These are phyloP conservation scores for Rhizoclosmatium sp. DNA, from an alignment of 192 early-diverging fungal species.

Conservation along the genomic window DNA sequence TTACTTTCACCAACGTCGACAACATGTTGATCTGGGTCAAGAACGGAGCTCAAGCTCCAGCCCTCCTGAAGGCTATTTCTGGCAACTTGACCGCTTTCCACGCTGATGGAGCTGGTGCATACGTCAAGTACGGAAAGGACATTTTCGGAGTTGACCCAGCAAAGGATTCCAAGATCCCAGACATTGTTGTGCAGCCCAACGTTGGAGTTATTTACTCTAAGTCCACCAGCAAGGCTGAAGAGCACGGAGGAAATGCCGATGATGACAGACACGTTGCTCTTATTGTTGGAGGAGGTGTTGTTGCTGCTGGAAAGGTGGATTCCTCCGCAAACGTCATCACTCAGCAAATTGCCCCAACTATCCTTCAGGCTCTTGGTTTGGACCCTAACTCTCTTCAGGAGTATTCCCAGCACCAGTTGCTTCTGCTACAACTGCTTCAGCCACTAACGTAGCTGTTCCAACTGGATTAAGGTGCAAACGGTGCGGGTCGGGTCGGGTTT, in stretches of 20 bases:
- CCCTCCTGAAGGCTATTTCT: neutral
- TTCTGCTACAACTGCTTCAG: no score
- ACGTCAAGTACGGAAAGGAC: constrained; percentile 15
- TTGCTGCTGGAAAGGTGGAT: neutral
- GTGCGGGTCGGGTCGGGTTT: no score
- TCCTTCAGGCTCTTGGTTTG: neutral
- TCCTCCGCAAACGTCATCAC: neutral
- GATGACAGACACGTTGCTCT: constrained; percentile 27
- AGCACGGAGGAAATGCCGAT: constrained; percentile 26
- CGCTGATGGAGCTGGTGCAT: neutral
- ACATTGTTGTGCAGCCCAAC: constrained; percentile 27
- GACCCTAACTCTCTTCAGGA: neutral
- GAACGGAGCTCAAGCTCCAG: neutral
- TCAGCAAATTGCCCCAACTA: neutral
- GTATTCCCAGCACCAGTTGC: neutral
- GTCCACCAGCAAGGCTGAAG: constrained; percentile 11
- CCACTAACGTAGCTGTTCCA: no score
- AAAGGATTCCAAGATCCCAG: constrained; percentile 11
- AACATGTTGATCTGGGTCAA: constrained; percentile 20
- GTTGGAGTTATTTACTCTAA: constrained; percentile 24
- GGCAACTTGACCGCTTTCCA: neutral
- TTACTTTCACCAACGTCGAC: constrained; percentile 17
- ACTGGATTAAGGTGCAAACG: no score
- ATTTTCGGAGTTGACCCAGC: constrained; percentile 10
- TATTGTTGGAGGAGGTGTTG: neutral